Conservation (phyloP, 768 basidiomycete genomes). For the Trametes cinnabarina region DNA sequence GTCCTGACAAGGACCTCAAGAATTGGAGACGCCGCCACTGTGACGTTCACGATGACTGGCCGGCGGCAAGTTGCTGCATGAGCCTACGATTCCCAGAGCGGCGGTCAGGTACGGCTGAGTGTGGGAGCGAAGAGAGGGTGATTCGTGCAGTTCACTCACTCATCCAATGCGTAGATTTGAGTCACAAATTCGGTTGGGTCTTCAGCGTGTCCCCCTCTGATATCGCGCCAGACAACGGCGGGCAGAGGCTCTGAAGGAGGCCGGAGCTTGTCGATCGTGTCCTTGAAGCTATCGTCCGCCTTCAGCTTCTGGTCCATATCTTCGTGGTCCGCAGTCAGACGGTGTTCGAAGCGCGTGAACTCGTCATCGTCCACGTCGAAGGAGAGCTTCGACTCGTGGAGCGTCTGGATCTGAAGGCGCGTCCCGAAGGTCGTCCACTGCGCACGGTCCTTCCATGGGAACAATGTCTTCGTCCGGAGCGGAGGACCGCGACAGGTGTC, state of each 20-base stretch:
- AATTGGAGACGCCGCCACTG: neutral
- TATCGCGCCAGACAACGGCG: conserved; percentile 29
- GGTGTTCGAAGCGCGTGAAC: conserved; percentile 23
- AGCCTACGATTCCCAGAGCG: neutral
- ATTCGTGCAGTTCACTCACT: conserved; percentile 10
- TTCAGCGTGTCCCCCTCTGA: conserved; percentile 16
- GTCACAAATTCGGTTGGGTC: conserved; percentile 17
- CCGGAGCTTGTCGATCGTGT: conserved; percentile 6
- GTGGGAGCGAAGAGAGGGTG: conserved; percentile 15
- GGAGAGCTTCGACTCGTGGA: conserved; percentile 22
- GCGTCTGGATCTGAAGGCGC: conserved; percentile 17
- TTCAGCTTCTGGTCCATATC: neutral
- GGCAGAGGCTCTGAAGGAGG: conserved; percentile 19
- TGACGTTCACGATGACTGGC: neutral
- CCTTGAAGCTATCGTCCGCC: neutral
- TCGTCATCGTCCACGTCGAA: conserved; percentile 27
- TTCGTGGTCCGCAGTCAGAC: conserved; percentile 5
- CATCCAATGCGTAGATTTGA: conserved; percentile 27
- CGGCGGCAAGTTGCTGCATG: conserved; percentile 8
- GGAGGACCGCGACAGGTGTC: neutral
- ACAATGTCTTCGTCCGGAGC: conserved; percentile 22
- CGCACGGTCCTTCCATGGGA: conserved; percentile 23
- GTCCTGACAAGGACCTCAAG: conserved; percentile 1
- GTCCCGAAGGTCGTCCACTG: conserved; percentile 30
- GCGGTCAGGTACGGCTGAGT: conserved; percentile 6